Evolutionary conservation across 1,284 basidiomycete species (phyloP).

Genomic region (Apiotrichum montevideense): DNA sequence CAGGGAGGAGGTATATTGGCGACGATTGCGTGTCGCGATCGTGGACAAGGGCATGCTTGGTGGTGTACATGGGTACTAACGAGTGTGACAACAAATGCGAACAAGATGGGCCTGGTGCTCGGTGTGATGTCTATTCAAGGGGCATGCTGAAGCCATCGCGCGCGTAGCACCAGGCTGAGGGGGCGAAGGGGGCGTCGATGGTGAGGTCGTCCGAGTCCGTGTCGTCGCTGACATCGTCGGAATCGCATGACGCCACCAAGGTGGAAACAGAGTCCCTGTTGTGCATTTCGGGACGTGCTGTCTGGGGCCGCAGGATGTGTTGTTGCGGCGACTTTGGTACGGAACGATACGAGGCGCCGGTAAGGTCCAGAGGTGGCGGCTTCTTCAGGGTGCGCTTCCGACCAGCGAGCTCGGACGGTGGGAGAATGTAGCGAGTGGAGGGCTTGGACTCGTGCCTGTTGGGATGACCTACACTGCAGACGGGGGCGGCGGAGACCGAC

Average conservation of each 20-base stretch:
- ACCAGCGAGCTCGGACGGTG: neutral
- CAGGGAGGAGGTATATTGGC: too few relatives aligned
- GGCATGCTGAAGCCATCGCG: conserved; percentile 1
- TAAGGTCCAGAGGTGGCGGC: neutral
- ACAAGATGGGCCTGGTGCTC: too few relatives aligned
- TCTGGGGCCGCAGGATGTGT: neutral
- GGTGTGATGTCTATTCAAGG: neutral
- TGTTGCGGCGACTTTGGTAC: neutral
- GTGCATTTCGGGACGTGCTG: too few relatives aligned
- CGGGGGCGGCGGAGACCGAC: too few relatives aligned
- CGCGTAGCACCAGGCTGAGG: neutral
- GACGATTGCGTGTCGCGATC: too few relatives aligned
- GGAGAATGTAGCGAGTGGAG: neutral
- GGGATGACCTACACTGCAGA: too few relatives aligned
- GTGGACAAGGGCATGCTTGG: too few relatives aligned
- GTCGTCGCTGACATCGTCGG: neutral
- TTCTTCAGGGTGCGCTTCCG: neutral
- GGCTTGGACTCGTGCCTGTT: neutral
- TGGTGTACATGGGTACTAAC: too few relatives aligned
- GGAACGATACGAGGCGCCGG: neutral
- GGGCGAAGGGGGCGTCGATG: neutral
- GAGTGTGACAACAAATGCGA: too few relatives aligned
- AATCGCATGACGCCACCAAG: too few relatives aligned
- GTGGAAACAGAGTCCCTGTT: too few relatives aligned
- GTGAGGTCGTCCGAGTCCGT: neutral